phyloP scores from a whole-genome alignment of 768 basidiomycete genomes.

The Clavaria fumosa region DNA sequence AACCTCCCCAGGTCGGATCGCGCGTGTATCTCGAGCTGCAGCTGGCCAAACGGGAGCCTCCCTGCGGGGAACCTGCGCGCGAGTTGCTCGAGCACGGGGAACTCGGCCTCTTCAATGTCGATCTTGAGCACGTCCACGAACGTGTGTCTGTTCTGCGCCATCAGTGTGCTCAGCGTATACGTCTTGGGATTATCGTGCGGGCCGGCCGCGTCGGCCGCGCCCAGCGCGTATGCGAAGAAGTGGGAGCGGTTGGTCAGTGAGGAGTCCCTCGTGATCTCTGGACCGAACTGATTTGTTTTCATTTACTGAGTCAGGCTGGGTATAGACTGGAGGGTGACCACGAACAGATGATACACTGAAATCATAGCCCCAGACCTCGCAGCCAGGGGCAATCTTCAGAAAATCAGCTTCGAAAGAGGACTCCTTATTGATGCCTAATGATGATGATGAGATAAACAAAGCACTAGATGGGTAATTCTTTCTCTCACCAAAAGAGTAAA shows the following conservation, averaged over 20 bases:
- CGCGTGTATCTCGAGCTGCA: conserved; percentile 54
- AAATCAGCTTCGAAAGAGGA: conserved; percentile 51
- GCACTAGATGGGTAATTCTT: conserved; percentile 12
- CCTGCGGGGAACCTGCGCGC: conserved; percentile 30
- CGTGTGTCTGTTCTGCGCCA: conserved; percentile 49
- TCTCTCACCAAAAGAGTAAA: conserved; percentile 52
- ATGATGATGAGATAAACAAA: conserved; percentile 1
- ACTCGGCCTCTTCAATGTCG: conserved; percentile 59
- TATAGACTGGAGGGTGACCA: neutral
- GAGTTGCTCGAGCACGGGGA: conserved; percentile 36
- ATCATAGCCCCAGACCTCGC: conserved; percentile 51
- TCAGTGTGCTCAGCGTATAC: conserved; percentile 48
- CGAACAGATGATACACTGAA: conserved; percentile 19
- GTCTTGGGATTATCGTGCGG: conserved; percentile 30
- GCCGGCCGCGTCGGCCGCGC: conserved; percentile 31
- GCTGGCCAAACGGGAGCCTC: conserved; percentile 54
- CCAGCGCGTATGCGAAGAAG: conserved; percentile 27
- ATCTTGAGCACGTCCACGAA: conserved; percentile 62
- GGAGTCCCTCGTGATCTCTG: conserved; percentile 14
- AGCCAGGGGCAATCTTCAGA: conserved; percentile 31
- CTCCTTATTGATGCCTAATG: conserved; percentile 36
- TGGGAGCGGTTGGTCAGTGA: conserved; percentile 11
- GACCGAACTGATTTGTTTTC: conserved; percentile 26
- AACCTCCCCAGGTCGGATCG: conserved; percentile 26
- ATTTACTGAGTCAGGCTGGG: too few species aligned